These are phyloP conservation scores for Aspergillus nanangensis DNA, from an alignment of 495 filamentous ascomycete genomes.

Conservation along the genomic window DNA sequence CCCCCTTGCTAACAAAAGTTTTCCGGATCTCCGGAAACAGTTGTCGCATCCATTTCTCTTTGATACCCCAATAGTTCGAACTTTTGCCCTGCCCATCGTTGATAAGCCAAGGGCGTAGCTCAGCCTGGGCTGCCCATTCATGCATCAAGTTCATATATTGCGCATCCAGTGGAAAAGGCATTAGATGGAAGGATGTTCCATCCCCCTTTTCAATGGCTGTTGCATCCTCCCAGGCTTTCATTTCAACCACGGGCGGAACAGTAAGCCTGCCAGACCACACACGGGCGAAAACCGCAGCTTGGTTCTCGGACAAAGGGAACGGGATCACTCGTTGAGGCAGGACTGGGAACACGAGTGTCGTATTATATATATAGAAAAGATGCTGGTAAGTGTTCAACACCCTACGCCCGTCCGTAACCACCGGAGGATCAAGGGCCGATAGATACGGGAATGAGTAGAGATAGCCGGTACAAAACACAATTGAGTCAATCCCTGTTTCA, in stretches of 20 bases:
- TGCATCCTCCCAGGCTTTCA: conserved; percentile 60
- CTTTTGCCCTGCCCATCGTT: conserved; percentile 55
- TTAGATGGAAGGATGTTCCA: conserved; percentile 55
- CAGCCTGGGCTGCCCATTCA: conserved; percentile 52
- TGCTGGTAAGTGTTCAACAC: conserved; percentile 70
- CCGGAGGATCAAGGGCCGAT: conserved; percentile 46
- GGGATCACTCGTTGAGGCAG: conserved; percentile 78
- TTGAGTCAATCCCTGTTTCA: conserved; percentile 46
- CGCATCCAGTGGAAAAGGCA: conserved; percentile 70
- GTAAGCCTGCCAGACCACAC: conserved; percentile 64
- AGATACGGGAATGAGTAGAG: conserved; percentile 57
- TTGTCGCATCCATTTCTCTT: conserved; percentile 59
- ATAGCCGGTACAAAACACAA: conserved; percentile 60
- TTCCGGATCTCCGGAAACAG: conserved; percentile 51
- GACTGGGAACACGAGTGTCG: conserved; percentile 73
- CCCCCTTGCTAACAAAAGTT: conserved; percentile 47
- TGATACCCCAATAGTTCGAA: conserved; percentile 62
- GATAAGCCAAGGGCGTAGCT: conserved; percentile 30
- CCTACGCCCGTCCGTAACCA: conserved; percentile 65
- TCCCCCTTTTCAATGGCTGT: conserved; percentile 37
- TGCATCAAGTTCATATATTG: conserved; percentile 72
- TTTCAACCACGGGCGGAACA: conserved; percentile 57
- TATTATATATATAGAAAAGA: conserved; percentile 68
- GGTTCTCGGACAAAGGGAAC: conserved; percentile 74
- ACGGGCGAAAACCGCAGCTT: conserved; percentile 70